phyloP scores from a whole-genome alignment of 768 basidiomycete genomes.

The Boletellus ananas region DNA sequence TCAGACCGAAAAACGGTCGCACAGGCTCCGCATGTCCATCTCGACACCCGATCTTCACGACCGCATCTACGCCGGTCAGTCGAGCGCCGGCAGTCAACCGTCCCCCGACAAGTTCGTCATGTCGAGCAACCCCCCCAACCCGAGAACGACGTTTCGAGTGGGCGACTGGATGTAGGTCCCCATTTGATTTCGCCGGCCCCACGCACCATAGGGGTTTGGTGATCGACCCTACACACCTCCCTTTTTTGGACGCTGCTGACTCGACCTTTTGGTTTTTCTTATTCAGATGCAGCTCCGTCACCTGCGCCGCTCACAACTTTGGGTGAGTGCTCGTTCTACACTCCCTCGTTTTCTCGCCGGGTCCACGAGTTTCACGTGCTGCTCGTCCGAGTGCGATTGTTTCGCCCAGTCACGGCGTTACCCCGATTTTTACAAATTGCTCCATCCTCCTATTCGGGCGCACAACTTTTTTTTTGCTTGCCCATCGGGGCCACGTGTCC shows the following conservation, averaged over 20 bases:
- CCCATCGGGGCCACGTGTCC: neutral
- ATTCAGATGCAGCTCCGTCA: slow-evolving; percentile 60
- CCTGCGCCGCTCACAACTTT: slow-evolving; percentile 82
- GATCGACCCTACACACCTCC: slow-evolving; percentile 14
- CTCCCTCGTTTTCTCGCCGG: slow-evolving; percentile 6
- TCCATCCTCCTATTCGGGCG: slow-evolving; percentile 27
- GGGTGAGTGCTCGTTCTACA: slow-evolving; percentile 50
- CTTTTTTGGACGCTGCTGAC: slow-evolving; percentile 12
- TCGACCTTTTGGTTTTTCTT: neutral
- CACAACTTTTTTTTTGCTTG: slow-evolving; percentile 11
- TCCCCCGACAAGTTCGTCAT: slow-evolving; percentile 45
- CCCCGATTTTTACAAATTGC: slow-evolving; percentile 24
- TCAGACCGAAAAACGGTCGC: slow-evolving; percentile 13
- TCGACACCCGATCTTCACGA: slow-evolving; percentile 33
- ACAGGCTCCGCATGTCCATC: slow-evolving; percentile 33
- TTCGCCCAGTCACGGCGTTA: slow-evolving; percentile 18
- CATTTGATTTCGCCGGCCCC: slow-evolving; percentile 19
- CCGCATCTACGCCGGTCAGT: slow-evolving; percentile 10
- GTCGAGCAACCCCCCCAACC: slow-evolving; percentile 70
- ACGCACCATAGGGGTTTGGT: slow-evolving; percentile 8
- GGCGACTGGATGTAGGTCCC: slow-evolving; percentile 75
- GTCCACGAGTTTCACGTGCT: slow-evolving; percentile 1
- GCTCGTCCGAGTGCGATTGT: slow-evolving; percentile 1
- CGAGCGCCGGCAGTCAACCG: neutral
- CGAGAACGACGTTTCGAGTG: slow-evolving; percentile 58